Evolutionary conservation across 176 grass and related monocot genomes (phyloP).

Genomic region (Pontederia paniculata): DNA sequence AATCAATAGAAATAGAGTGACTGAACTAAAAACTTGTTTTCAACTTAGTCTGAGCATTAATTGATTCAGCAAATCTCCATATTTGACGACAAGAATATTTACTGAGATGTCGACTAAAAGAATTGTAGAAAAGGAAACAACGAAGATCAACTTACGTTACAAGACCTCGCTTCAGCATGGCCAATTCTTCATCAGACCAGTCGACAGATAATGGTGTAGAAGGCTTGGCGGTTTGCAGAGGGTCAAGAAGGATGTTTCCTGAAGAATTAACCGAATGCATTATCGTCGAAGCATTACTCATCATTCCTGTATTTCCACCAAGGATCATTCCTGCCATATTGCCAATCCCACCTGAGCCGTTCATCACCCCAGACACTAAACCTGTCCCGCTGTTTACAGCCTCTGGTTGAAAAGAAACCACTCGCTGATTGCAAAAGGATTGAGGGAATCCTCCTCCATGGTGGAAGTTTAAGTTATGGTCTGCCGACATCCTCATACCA

Average conservation of each 20-base stretch:
- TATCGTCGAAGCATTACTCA: constrained; percentile 29
- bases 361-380: constrained; percentile 28
- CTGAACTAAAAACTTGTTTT: too few relatives aligned
- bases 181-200: constrained; percentile 61
- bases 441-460: constrained; percentile 42
- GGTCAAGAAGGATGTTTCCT: constrained; percentile 26
- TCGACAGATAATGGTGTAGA: constrained; percentile 35
- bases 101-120: neutral
- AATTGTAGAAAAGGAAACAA: neutral
- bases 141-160: constrained; percentile 27
- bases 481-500: constrained; percentile 44
- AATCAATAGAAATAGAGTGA: too few relatives aligned
- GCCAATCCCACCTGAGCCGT: constrained; percentile 28
- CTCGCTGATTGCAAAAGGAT: constrained; percentile 55
- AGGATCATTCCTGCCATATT: constrained; percentile 32
- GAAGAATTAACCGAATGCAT: constrained; percentile 43
- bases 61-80: too few relatives aligned
- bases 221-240: constrained; percentile 46
- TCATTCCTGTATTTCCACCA: constrained; percentile 26
- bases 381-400: neutral
- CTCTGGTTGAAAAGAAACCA: constrained; percentile 77
- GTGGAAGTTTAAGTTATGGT: constrained; percentile 78
- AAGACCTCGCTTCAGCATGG: constrained; percentile 64
- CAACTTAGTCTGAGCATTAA: too few relatives aligned
- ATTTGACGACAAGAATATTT: neutral